Evolutionary conservation across 768 basidiomycete species (phyloP), one percentile per base, ranked within the genome.

Genomic region (Suillus alpinus): DNA sequence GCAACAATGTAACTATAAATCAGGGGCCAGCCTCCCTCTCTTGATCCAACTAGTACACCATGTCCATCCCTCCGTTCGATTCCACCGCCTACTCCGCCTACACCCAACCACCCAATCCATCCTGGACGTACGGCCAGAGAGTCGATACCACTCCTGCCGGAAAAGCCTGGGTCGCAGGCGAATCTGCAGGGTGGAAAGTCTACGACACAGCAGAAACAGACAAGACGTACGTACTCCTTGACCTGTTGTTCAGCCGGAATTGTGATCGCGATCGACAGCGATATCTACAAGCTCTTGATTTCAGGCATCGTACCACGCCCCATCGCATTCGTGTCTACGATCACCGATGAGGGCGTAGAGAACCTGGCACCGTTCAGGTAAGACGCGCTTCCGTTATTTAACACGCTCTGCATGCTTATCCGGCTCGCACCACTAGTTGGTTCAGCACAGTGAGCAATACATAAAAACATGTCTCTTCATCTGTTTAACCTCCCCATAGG

Each of bases 311-410:
- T 73, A 1, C 81, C 81, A 0, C 69, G 81, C n/a, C 81, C 81
- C 8, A 76, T 82, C 36, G 80, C 77, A 2, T 79, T 81, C 59
- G 72, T 80, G 9, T 78, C 79, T 20, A 73, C 75, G 31, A 58
- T 79, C 55, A 67, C 68, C 3, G 63, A 67, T 4, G 62, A 71
- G 2, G 80, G 79, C 7, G 50, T 68, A 0, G 69, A 69, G 46
- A 81, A 81, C 60, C 68, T 82, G n/a, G 76, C 78, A 0, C 76
- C 80, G 2, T 80, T 80, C 57, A 80, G 78, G 67, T 78, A 63
- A 55, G 41, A 29, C 3, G 1, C n/a, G 34, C 36, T 20, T 59
- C 29, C 29, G 20, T 37, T 23, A 10, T n/a, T 2, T 40, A 16
- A 39, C n/a, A 13, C 34, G n/a, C 50, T 58, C 32, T 26, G 13